Evolutionary conservation across 2,329 filamentous ascomycete species (phyloP).

Genomic region (Verticillium longisporum): DNA sequence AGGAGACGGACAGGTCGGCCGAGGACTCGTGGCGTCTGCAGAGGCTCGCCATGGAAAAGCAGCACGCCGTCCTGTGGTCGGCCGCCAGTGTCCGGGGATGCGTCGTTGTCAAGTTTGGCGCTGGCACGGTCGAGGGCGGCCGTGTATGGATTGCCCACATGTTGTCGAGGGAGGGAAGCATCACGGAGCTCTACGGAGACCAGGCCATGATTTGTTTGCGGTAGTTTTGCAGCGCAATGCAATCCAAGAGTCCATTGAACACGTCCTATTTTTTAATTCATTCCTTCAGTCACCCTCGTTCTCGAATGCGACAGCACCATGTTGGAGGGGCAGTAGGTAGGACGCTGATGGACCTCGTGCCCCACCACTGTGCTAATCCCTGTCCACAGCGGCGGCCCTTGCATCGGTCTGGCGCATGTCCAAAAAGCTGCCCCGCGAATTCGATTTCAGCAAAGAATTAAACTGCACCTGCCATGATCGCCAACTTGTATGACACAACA

Average conservation of each 20-base stretch:
- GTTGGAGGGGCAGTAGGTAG: background rate
- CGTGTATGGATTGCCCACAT: slow-evolving; percentile 73
- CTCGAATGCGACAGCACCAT: background rate
- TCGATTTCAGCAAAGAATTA: background rate
- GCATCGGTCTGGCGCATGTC: background rate
- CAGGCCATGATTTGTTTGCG: slow-evolving; percentile 71
- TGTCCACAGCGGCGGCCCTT: background rate
- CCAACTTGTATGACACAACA: background rate
- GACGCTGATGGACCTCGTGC: slow-evolving; percentile 17
- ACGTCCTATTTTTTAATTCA: too few species aligned
- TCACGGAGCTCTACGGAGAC: slow-evolving; percentile 68
- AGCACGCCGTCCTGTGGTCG: slow-evolving; percentile 67
- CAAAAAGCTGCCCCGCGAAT: background rate
- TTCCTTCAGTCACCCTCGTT: too few species aligned
- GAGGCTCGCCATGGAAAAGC: slow-evolving; percentile 52
- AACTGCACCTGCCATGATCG: background rate
- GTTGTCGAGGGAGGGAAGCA: slow-evolving; percentile 66
- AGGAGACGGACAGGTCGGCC: slow-evolving; percentile 27
- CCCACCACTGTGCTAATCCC: slow-evolving; percentile 20
- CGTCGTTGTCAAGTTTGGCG: slow-evolving; percentile 86
- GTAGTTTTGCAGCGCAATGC: slow-evolving; percentile 17
- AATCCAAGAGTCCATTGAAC: too few species aligned
- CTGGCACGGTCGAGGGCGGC: slow-evolving; percentile 72
- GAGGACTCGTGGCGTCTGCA: slow-evolving; percentile 45
- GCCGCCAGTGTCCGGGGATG: slow-evolving; percentile 75